Evolutionary conservation across 1,284 basidiomycete species (phyloP).

Genomic region (Ustilago sp.): DNA sequence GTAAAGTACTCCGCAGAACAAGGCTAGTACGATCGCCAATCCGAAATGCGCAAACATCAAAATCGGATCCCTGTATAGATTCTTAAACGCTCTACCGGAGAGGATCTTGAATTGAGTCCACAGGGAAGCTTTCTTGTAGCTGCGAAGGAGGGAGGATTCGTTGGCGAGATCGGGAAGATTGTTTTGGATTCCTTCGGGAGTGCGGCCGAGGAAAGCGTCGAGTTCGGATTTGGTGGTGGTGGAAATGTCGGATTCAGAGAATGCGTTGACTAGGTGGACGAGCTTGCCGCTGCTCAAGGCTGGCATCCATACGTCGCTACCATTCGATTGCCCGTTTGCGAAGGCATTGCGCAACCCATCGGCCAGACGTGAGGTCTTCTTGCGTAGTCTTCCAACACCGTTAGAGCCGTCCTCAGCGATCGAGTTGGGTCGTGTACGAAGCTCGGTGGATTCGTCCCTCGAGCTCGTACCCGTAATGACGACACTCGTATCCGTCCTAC

Average conservation of each 20-base stretch:
- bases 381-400: conserved; percentile 15
- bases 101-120: conserved; percentile 90
- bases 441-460: conserved; percentile 72
- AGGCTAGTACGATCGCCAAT: conserved; percentile 84
- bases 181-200: conserved; percentile 45
- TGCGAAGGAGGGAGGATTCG: conserved; percentile 75
- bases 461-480: conserved; percentile 40
- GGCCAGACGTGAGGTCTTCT: conserved; percentile 81
- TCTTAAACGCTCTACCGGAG: conserved; percentile 97
- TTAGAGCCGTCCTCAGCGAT: conserved; percentile 73
- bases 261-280: conserved; percentile 80
- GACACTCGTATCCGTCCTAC: conserved; percentile 31
- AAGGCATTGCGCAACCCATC: conserved; percentile 73
- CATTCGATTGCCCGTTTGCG: conserved; percentile 70
- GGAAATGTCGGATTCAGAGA: conserved; percentile 78
- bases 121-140: conserved; percentile 85
- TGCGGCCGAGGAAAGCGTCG: conserved; percentile 63
- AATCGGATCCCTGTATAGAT: conserved; percentile 87
- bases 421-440: conserved; percentile 73
- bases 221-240: conserved; percentile 77
- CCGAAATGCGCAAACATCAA: conserved; percentile 90
- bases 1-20: conserved; percentile 85
- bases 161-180: conserved; percentile 42
- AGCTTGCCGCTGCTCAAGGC: conserved; percentile 72
- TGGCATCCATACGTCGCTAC: conserved; percentile 70